Evolutionary conservation across 495 filamentous ascomycete species (phyloP), one percentile per base, ranked within the genome.

Genomic region (Podospora pseudocomata): DNA sequence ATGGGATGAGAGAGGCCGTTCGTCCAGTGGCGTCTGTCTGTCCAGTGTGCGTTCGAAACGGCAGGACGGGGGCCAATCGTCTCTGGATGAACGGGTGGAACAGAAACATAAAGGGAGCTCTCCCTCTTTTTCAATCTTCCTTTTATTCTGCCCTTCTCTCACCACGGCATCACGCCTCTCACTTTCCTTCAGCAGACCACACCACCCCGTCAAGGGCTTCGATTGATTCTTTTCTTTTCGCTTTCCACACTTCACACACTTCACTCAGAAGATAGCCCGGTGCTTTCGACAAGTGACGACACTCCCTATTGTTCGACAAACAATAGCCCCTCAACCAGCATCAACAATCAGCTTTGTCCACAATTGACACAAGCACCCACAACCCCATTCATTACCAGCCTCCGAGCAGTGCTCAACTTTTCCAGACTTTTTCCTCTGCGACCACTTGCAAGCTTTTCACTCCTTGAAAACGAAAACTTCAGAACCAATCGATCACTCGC

Each of bases 41-140:
- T 20, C 6, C 55, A 20, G n/a, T 19, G 55, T 58, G 55, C 55
- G 55, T 58, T 70, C 72, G 72, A 76, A 76, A 76, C 74, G 64
- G 53, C 54, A 64, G 34, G 55, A 28, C 57, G 54, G 3, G 63
- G 59, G 57, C 74, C 74, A 76, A 73, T 76, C 73, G 64, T 65
- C 60, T 39, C 55, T 66, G 69, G 64, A 72, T 27, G 67, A 68
- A 61, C 65, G 13, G 34, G 55, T 60, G 32, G 65, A 70, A 54
- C 39, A 67, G 73, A 77, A 77, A 75, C 75, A 77, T 74, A 77
- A 75, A 73, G 70, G 58, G 59, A 55, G 59, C 67, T 53, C 63
- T 69, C 67, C 62, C 68, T 57, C 65, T 64, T 59, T 67, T 59
- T 60, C 20, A 23, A 11, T 53, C 57, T 49, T 19, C 56, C 65